phyloP scores from a whole-genome alignment of 345 rosid species.

The Lenwebbia sp. region DNA sequence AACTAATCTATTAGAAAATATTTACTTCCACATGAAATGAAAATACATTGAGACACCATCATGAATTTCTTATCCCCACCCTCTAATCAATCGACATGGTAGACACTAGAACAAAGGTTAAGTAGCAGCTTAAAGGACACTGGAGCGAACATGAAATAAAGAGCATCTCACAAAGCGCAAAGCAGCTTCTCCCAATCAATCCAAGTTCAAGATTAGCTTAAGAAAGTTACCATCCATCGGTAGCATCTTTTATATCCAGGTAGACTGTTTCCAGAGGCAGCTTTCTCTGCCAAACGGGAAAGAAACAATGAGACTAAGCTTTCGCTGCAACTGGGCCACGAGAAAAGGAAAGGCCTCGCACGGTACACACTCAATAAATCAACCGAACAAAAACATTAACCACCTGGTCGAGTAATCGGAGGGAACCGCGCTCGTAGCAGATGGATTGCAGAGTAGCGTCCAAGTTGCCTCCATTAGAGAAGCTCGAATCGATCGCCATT shows the following conservation, averaged over 20 bases:
- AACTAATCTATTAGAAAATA: background rate
- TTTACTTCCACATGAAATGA: background rate
- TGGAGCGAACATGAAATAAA: background rate
- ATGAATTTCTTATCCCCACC: background rate
- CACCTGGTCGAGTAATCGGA: constrained; percentile 63
- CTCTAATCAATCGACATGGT: background rate
- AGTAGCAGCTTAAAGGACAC: background rate
- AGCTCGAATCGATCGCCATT: constrained; percentile 13
- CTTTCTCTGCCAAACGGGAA: constrained; percentile 49
- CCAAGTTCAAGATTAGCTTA: background rate
- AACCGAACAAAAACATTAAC: background rate
- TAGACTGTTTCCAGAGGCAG: constrained; percentile 67
- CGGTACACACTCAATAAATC: background rate
- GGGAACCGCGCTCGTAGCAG: constrained; percentile 62
- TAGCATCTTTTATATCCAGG: constrained; percentile 44
- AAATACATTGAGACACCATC: background rate
- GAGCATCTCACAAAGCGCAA: background rate
- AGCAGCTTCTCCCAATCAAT: background rate
- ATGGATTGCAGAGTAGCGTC: constrained; percentile 41
- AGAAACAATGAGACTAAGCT: background rate
- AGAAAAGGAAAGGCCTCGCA: background rate
- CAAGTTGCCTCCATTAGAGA: background rate
- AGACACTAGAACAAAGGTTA: background rate
- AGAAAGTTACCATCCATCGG: constrained; percentile 71
- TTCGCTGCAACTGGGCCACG: background rate